Evolutionary conservation across 768 basidiomycete genomes (phyloP), one percentile per base, ranked within the genome.

Genomic region (Lentinus tigrinus): DNA sequence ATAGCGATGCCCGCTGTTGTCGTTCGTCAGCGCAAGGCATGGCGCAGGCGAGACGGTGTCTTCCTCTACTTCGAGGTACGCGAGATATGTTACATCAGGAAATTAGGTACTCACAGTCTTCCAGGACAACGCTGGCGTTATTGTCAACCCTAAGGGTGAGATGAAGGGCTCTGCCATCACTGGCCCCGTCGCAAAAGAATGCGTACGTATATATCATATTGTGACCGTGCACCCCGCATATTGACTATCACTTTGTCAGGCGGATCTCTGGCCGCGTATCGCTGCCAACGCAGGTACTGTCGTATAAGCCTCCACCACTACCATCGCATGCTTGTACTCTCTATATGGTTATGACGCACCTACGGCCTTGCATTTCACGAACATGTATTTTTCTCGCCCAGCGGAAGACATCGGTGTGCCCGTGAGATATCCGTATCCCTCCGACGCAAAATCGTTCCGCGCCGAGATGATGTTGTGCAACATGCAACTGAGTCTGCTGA

Each of bases 81-180:
- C 72, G 13, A 2, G 11, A 43, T 3, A 4, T 21, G n/a, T 16
- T 38, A 48, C 17, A 11, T 10, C 3, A 14, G 27, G 14, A n/a
- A 24, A 8, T 2, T 3, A 3, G 14, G 19, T 19, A 21, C 8
- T 52, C 27, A 37, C 21, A 16, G 43, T 6, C 47, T 48, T 23
- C 24, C 52, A 89, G 89, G 94, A 96, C 77, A 95, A 95, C 72
- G 95, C 94, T 42, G 94, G 95, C 74, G 95, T 96, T 54, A 96
- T 96, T 62, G 94, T 98, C 69, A 98, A 97, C 81, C 89, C 92
- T 71, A 98, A 98, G 84, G 96, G 96, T 69, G 97, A 99, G 81
- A 99, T 99, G 97, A 99, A 99, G 83, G 96, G 96, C 49, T 95
- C 93, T 52, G 92, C 93, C 60, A 96, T 97, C 72, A 92, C 94